Evolutionary conservation across 2,329 filamentous ascomycete species (phyloP).

Genomic region (Aureobasidium lini): DNA sequence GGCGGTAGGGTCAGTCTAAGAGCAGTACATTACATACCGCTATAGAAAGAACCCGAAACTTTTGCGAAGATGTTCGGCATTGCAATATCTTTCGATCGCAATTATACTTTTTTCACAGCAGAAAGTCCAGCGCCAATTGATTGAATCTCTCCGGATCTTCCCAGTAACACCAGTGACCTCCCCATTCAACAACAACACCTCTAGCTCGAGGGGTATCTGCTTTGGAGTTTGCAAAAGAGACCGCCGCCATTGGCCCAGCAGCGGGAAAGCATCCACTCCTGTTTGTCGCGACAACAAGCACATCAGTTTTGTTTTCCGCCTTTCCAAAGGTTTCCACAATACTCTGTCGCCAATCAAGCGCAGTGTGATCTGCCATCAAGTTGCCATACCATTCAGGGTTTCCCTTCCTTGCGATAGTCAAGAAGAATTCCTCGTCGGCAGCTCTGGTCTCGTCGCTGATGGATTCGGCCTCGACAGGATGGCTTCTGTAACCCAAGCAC

Average conservation of each 20-base stretch:
- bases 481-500: constrained; percentile 2
- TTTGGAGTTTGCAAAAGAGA: neutral
- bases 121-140: neutral
- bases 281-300: constrained; percentile 2
- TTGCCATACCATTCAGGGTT: constrained; percentile 5
- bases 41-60: too few species aligned
- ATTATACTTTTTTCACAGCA: neutral
- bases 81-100: too few species aligned
- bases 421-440: constrained; percentile 3
- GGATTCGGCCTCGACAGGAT: neutral
- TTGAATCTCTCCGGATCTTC: neutral
- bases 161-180: constrained; percentile 10
- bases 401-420: neutral
- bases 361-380: constrained; percentile 6
- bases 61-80: too few species aligned
- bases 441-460: neutral
- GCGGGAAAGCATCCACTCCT: constrained; percentile 2
- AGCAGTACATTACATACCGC: too few species aligned
- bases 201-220: neutral
- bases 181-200: neutral
- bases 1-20: too few species aligned
- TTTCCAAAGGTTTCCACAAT: neutral
- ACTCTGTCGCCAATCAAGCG: constrained; percentile 4
- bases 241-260: neutral
- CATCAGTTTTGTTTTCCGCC: neutral